Base-by-base conservation (phyloP, 306 rosid species). In the Dalbergia oliveri region DNA sequence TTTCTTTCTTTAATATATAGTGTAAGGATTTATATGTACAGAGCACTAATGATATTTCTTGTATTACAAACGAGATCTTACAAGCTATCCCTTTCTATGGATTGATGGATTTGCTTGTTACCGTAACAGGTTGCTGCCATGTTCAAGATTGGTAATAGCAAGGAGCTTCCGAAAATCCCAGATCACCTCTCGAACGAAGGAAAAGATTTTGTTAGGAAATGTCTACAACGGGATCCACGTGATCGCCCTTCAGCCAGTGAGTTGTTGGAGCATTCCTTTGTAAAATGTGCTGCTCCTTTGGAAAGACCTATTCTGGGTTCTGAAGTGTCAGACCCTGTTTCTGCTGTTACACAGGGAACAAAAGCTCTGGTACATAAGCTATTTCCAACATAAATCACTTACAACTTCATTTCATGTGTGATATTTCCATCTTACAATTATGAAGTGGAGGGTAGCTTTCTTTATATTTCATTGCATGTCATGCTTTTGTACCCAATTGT, bases 91-190 rank as follows among this genome's bases (percentile, higher is more conserved):
- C 62, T 85, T 64, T 79, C 79, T 71, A 76, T 63, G 33, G 72
- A 72, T 54, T 81, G 67, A 81, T 75, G 61, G 80, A 61, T 81
- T 83, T 85, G 73, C 39, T 4, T 80, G 72, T 77, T 75, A 66
- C 74, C 69, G 19, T 66, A 50, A 79, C 78, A 96, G 99, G 93
- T 96, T 83, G 98, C 99, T 71, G 98, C 99, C 73, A 96, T 96
- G 99, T 96, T 96, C 87, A 96, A 96, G 90, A 93, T 96, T 79
- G 99, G 99, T 44, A 96, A 96, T 82, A 88, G 99, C 90, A 96
- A 89, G 89, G 99, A 96, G 79, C 97, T 93, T 75, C 98, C 98
- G 33, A 73, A 78, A 75, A 91, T 96, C 79, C 98, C 99, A 34
- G 98, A 90, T 75, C 59, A 86, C 86, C 98, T 96, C 79, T 93